A percentile compares a stretch with the other conserved stretches of the same genome.
phyloP scores from a whole-genome alignment of 148 eudicot genomes.

The Persicaria tinctoria region DNA sequence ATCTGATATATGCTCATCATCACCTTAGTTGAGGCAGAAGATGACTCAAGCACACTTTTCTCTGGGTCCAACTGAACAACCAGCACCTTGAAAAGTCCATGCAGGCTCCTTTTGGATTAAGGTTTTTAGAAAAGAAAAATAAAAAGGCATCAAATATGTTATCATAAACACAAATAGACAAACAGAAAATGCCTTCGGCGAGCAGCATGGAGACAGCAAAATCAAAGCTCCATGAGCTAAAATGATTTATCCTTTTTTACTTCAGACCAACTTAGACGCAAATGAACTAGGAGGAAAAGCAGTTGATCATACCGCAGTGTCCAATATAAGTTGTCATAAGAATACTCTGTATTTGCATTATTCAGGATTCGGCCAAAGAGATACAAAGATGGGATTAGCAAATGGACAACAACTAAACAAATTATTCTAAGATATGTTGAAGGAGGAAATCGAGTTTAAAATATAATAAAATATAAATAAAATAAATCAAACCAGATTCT shows the following conservation, averaged over 20 bases:
- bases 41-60: slow-evolving; percentile 27
- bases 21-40: slow-evolving; percentile 51
- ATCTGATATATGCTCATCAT: slow-evolving; percentile 3
- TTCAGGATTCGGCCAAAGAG: slow-evolving; percentile 43
- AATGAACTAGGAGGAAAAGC: background rate
- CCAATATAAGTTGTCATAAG: slow-evolving; percentile 85
- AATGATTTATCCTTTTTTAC: background rate
- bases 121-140: slow-evolving; percentile 16
- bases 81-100: slow-evolving; percentile 48
- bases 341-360: slow-evolving; percentile 63
- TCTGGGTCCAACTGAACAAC: slow-evolving; percentile 26
- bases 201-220: background rate
- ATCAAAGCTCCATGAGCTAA: background rate
- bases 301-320: slow-evolving; percentile 54
- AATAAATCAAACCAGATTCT: no score
- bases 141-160: background rate
- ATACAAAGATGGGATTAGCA: background rate
- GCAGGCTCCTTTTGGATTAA: slow-evolving; percentile 60
- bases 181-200: background rate
- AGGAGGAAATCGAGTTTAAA: no score
- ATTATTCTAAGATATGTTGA: background rate
- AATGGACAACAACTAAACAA: background rate
- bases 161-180: slow-evolving; percentile 1
- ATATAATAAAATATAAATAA: no score
- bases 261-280: background rate